These are phyloP conservation scores for Phalaenopsis aphrodite DNA, from an alignment of 106 monocot species.

Conservation along the genomic window DNA sequence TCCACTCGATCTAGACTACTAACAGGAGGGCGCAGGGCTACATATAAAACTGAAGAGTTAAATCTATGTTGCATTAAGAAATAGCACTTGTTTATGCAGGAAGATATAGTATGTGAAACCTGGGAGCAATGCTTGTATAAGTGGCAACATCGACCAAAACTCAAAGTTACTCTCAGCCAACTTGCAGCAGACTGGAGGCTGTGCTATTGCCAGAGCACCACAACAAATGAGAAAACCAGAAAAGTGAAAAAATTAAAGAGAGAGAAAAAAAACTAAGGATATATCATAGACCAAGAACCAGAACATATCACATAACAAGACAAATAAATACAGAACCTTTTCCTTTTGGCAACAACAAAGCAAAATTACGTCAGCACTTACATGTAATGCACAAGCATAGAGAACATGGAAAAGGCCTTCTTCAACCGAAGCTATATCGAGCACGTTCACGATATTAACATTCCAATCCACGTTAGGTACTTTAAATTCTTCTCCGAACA, in stretches of 20 bases:
- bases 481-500: slow-evolving; percentile 87
- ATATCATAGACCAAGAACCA: background rate
- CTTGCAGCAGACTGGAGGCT: slow-evolving; percentile 67
- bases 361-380: slow-evolving; percentile 16
- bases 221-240: background rate
- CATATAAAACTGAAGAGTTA: slow-evolving; percentile 5
- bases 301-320: slow-evolving; percentile 2
- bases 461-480: slow-evolving; percentile 38
- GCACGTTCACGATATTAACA: slow-evolving; percentile 39
- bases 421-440: slow-evolving; percentile 78
- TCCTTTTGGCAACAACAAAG: background rate
- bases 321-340: background rate
- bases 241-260: background rate
- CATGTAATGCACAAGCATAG: slow-evolving; percentile 85
- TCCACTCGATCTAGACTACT: slow-evolving; percentile 53
- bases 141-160: slow-evolving; percentile 72
- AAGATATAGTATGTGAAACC: slow-evolving; percentile 30
- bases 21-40: slow-evolving; percentile 80
- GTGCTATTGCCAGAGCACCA: slow-evolving; percentile 13
- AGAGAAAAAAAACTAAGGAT: background rate
- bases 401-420: slow-evolving; percentile 91
- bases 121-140: slow-evolving; percentile 88
- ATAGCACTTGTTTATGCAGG: background rate
- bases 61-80: slow-evolving; percentile 5
- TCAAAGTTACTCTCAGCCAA: slow-evolving; percentile 60